A percentile compares a stretch with the other conserved stretches of the same genome.
These are phyloP conservation scores for Spiraea crenata DNA, from an alignment of 331 rosid genomes.

Conservation along the genomic window DNA sequence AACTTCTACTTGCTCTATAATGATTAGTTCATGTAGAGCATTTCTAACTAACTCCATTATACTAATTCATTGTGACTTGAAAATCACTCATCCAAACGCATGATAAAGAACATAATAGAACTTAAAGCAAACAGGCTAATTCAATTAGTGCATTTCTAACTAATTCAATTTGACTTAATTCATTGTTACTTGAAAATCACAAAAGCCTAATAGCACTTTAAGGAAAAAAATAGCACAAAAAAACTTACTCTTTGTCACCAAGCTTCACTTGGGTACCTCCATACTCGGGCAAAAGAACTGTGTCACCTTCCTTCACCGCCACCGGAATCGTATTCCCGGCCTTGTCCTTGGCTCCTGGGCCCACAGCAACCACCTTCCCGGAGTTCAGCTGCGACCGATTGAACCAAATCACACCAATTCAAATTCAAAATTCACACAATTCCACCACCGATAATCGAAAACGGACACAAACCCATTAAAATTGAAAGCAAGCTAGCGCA, in stretches of 20 bases:
- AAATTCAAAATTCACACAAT: background rate
- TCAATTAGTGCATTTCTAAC: no score
- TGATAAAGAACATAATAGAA: no score
- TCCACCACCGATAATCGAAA: background rate
- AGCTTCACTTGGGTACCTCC: constrained; percentile 90
- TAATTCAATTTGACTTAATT: no score
- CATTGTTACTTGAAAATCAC: no score
- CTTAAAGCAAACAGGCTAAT: no score
- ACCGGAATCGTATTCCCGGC: constrained; percentile 70
- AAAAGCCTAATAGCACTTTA: no score
- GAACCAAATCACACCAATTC: background rate
- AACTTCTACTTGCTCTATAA: no score
- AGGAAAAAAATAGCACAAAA: background rate
- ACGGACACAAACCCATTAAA: background rate
- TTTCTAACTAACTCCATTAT: no score
- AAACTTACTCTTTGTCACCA: constrained; percentile 75
- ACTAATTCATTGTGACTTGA: no score
- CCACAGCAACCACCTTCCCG: constrained; percentile 84
- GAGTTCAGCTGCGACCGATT: constrained; percentile 64
- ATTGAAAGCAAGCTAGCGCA: no score
- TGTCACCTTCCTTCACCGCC: constrained; percentile 72
- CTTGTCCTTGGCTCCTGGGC: constrained; percentile 72
- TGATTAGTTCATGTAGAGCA: no score
- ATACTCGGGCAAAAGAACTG: constrained; percentile 87
- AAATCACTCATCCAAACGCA: no score